phyloP scores from a whole-genome alignment of 208 protist species.

The Leishmania mexicana region DNA sequence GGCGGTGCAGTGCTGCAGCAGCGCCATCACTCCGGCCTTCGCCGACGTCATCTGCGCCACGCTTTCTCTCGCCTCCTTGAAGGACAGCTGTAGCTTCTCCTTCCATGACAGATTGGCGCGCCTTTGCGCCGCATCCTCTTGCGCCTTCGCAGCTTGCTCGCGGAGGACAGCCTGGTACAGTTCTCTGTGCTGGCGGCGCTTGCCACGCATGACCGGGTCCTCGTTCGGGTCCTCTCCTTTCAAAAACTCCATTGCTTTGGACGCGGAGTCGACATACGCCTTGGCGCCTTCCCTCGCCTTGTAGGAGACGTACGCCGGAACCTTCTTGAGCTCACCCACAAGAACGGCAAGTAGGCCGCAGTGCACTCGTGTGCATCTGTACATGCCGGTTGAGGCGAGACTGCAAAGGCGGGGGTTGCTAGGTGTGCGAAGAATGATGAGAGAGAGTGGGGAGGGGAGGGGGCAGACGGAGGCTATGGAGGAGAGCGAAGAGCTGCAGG shows the following conservation, averaged over 20 bases:
- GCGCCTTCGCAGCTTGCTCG: constrained; percentile 34
- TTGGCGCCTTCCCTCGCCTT: constrained; percentile 30
- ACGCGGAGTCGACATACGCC: constrained; percentile 37
- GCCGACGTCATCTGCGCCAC: constrained; percentile 56
- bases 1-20: constrained; percentile 85
- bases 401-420: neutral
- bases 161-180: constrained; percentile 67
- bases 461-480: neutral
- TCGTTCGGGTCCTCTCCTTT: constrained; percentile 51
- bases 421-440: neutral
- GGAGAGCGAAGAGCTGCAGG: neutral
- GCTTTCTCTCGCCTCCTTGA: constrained; percentile 26
- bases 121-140: constrained; percentile 7
- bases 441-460: neutral
- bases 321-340: constrained; percentile 50
- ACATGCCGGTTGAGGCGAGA: constrained; percentile 25
- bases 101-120: constrained; percentile 16
- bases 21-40: constrained; percentile 70
- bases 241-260: constrained; percentile 47
- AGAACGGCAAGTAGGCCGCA: constrained; percentile 49
- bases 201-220: constrained; percentile 37
- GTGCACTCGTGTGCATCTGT: constrained; percentile 26
- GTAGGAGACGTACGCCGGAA: constrained; percentile 41
- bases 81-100: constrained; percentile 32
- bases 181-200: constrained; percentile 57